These are phyloP conservation scores for Neurospora sp. DNA, from an alignment of 495 filamentous ascomycete species.

Conservation along the genomic window DNA sequence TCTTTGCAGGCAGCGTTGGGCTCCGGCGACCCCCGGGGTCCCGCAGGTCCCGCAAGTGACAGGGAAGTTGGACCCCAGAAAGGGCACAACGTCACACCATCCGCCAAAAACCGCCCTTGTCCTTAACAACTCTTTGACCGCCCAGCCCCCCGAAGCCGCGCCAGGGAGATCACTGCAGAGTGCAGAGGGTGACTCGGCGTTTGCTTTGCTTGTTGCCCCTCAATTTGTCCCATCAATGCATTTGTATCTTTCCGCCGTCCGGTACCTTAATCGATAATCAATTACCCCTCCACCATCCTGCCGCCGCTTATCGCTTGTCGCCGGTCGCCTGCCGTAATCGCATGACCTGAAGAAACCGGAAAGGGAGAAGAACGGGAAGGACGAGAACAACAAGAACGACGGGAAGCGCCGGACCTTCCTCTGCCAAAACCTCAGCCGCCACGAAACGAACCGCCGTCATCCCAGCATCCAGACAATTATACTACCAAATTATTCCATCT, in stretches of 20 bases:
- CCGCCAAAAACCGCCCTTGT: neutral
- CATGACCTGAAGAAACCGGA: neutral
- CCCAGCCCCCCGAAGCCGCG: neutral
- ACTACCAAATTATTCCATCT: neutral
- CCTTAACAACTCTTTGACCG: neutral
- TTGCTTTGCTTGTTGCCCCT: neutral
- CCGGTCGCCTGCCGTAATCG: neutral
- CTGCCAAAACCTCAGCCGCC: neutral
- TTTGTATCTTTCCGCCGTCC: neutral
- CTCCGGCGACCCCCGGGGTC: neutral
- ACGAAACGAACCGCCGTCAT: neutral
- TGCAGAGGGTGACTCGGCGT: neutral
- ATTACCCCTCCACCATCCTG: neutral
- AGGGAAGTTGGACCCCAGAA: neutral
- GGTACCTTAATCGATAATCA: neutral
- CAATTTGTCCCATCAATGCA: neutral
- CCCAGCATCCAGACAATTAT: neutral
- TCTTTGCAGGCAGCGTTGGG: neutral
- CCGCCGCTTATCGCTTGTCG: neutral
- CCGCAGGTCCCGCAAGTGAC: neutral
- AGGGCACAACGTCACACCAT: neutral
- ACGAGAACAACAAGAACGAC: neutral
- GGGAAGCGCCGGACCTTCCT: neutral
- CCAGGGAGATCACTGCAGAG: neutral
- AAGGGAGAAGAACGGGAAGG: neutral